Conservation (phyloP, 192 early-diverging fungal genomes). For the Podila clonocystis region DNA sequence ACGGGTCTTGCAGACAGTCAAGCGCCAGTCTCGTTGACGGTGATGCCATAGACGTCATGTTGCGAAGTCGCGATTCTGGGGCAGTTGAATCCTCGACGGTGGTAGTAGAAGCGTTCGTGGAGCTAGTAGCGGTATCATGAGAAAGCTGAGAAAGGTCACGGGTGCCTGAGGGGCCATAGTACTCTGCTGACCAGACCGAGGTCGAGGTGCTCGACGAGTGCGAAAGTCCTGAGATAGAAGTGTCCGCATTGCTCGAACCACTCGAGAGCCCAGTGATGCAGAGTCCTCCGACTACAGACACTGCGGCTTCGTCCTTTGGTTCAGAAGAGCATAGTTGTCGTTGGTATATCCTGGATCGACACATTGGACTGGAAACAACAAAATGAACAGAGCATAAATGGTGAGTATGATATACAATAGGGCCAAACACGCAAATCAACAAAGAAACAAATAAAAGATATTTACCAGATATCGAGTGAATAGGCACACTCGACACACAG, state of each 20-base stretch:
- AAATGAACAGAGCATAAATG: too few species aligned
- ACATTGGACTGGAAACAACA: slow-evolving; percentile 27
- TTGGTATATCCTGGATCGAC: slow-evolving; percentile 42
- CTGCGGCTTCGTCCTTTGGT: slow-evolving; percentile 10
- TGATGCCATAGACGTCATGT: not conserved
- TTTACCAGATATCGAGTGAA: slow-evolving; percentile 46
- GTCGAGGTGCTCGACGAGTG: slow-evolving; percentile 20
- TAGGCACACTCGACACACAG: slow-evolving; percentile 57
- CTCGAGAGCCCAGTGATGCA: slow-evolving; percentile 23
- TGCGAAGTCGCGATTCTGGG: not conserved
- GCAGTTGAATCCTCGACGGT: not conserved
- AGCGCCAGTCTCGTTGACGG: not conserved
- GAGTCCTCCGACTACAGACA: not conserved
- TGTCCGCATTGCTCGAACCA: slow-evolving; percentile 6
- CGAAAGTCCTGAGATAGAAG: slow-evolving; percentile 9
- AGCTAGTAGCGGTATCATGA: not conserved
- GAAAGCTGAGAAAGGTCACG: not conserved
- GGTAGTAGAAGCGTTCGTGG: not conserved
- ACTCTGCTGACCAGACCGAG: slow-evolving; percentile 36
- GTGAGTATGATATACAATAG: not conserved
- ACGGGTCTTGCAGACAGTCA: slow-evolving; percentile 28
- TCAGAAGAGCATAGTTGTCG: slow-evolving; percentile 34
- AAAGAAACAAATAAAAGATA: slow-evolving; percentile 1
- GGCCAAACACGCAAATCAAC: not conserved
- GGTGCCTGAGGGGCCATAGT: slow-evolving; percentile 21